Base-by-base conservation (phyloP, 2,329 filamentous ascomycete species). In the Trichoderma guizhouense region DNA sequence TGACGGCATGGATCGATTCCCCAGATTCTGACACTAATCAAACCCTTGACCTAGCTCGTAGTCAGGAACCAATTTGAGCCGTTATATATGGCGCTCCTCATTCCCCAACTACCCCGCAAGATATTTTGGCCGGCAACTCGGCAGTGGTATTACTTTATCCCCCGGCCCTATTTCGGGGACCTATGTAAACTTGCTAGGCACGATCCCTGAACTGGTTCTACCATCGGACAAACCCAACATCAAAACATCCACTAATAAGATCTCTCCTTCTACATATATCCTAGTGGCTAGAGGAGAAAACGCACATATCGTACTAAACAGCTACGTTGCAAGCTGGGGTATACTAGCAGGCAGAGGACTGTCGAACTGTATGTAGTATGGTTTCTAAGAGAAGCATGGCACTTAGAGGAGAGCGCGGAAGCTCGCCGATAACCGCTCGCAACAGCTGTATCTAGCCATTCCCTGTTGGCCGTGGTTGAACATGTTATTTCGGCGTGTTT, bases 161-260 rank as follows among this genome's bases (percentile, higher is more conserved):
- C 58, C 58, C 58, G 58, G 58, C 58, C 58, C 34, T 62, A 62
- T 62, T 62, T 62, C 58, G 58, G 58, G 34, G 58, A 62, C 58
- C 58, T 62, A 15, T 62, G 58, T 62, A 62, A 36, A 62, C 7
- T 39, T 62, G 58, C 32, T n/a, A 32, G 36, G 58, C n/a, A 36
- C 21, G 34, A 62, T 62, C 58, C 58, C 58, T 62, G 58, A 39
- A 15, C 3, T 26, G 30, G 58, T 21, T 26, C 58, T 39, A 14
- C 32, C 24, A 62, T 62, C 58, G 58, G 58, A 62, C 58, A 62
- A 61, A 24, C 58, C 21, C 58, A 39, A 36, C n/a, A 18, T 36
- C 32, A 62, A 26, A 39, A 36, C 58, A 62, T 62, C 58, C 58
- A 62, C 58, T 62, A 62, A 62, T 62, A 26, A 62, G 32, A 62